Base-by-base conservation (phyloP, 2,329 filamentous ascomycete species). In the Scedosporium aurantiacum region DNA sequence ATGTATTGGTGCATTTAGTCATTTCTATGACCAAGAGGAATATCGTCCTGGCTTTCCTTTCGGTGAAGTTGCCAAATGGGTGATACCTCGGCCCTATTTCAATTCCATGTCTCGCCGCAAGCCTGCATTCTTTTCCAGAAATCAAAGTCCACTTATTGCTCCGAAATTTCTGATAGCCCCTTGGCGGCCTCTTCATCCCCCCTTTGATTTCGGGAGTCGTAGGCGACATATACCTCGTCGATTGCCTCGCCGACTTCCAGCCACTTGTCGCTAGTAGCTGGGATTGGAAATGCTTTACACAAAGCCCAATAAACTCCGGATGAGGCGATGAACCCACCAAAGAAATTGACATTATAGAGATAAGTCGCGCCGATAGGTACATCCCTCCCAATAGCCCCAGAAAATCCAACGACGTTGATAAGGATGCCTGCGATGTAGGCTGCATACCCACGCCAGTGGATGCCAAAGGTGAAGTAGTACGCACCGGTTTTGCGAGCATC, bases 371-470 rank as follows among this genome's bases (percentile, higher is more conserved):
- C 91, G 5, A 83, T 77, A 0, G 93, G 92, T 0, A 96, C 90
- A 1, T 76, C 65, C 18, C 68, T 71, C 0, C 90, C 90, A 27
- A 96, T 82, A 0, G 89, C 91, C 2, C 90, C 91, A 0, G 86
- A 91, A 66, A 97, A 97, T 0, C 92, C 92, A 4, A 96, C 90
- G 3, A 97, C 89, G 67, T 96, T 96, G 78, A 96, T 87, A 4
- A 94, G 71, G 64, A 96, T 95, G 12, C 91, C 91, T 1, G 83
- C 78, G 63, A 96, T 82, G 71, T 96, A 96, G 0, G 92, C 89
- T 0, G 78, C 82, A 67, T 96, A 97, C 1, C 84, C 92, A 50
- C 90, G 86, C 88, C 89, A 94, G 71, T 93, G 84, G 70, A 95
- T 75, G 21, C 92, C 92, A 57, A 74, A 82, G 0, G 76, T 83